These are phyloP conservation scores for Otatea glauca DNA, from an alignment of 176 grass and related monocot genomes.

Conservation along the genomic window DNA sequence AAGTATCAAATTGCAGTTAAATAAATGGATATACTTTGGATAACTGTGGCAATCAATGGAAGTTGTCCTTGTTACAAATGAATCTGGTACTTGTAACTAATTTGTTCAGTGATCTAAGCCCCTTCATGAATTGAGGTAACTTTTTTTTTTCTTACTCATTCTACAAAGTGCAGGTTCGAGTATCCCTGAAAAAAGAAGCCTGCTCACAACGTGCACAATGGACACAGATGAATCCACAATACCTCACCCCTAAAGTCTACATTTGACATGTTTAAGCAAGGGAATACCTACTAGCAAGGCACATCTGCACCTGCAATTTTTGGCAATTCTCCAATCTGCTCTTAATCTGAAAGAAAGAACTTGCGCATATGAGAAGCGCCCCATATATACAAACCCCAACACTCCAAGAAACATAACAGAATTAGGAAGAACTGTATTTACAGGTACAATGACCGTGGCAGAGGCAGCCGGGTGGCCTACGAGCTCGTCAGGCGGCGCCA, in stretches of 20 bases:
- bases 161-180: too few species aligned
- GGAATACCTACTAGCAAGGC: neutral
- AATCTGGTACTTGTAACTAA: neutral
- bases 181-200: neutral
- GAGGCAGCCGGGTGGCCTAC: neutral
- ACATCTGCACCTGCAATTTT: neutral
- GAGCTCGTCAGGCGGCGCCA: too few species aligned
- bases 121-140: neutral
- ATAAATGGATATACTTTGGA: neutral
- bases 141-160: neutral
- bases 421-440: neutral
- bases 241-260: neutral
- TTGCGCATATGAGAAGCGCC: neutral
- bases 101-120: neutral
- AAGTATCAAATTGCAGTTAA: constrained; percentile 9
- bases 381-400: neutral
- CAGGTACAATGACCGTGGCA: neutral
- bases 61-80: neutral
- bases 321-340: neutral
- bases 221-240: neutral
- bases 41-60: neutral
- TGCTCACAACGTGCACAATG: neutral
- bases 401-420: neutral
- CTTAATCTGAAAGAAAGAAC: neutral
- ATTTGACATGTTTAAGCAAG: neutral